Base-by-base conservation (phyloP, 2,329 filamentous ascomycete genomes). In the Pseudocercospora crystallina region DNA sequence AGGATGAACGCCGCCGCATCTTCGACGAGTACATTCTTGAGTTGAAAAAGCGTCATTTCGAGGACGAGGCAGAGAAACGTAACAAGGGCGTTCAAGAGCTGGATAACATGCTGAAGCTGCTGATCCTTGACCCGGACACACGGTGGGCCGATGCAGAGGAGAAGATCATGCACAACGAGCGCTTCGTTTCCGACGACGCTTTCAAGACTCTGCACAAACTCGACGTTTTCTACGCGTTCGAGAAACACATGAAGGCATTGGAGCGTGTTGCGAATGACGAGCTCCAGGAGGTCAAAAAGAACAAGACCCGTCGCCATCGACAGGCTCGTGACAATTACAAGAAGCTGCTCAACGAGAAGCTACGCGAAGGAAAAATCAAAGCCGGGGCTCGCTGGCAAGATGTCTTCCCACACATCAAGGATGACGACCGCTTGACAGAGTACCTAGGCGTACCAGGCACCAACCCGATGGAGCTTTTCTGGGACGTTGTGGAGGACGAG, bases 401-500 rank as follows among this genome's bases (percentile, higher is more conserved):
- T 52, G 79, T 97, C 57, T 78, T 87, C 59, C 83, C 87, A 0
- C 69, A 86, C 41, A 81, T 99, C 60, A 82, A 88, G 61, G 77
- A 87, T 48, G 94, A 99, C 64, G 80, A 86, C 41, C 88, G 91
- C 59, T 97, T 96, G 71, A 80, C 78, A 61, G 84, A 83, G 57
- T 90, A 96, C 78, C 80, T 91, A 53, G 91, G 90, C 44, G 89
- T 95, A 66, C 73, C 81, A 51, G 67, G 67, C 12, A 66, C 61
- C 49, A 63, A 59, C 4, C 89, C 94, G 11, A 80, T 96, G 58
- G 90, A 97, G 64, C 77, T 99, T 5, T 97, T 99, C 75, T 96
- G 92, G 90, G 94, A 99, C 68, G 77, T 91, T 41, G 80, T 97
- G 20, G 94, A 97, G 69, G 90, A 96, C 69, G 90, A 97, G 69